Evolutionary conservation across 2,329 filamentous ascomycete genomes (phyloP).

Genomic region (Alternaria gaisen): DNA sequence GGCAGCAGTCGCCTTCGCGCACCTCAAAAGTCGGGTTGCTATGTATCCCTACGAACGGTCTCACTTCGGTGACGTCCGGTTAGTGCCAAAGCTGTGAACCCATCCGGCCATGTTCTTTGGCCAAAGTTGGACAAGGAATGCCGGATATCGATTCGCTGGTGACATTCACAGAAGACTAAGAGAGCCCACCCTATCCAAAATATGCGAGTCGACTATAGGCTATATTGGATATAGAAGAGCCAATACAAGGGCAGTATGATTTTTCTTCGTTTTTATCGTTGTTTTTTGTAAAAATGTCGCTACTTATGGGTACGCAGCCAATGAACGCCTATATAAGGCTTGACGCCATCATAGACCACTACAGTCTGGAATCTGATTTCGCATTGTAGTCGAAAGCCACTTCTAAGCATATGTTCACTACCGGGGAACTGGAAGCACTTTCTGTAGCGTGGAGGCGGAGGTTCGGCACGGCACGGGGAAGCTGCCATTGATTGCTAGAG

Average conservation of each 20-base stretch:
- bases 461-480: slow-evolving; percentile 13
- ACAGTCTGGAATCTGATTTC: not conserved
- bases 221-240: not conserved
- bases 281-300: not conserved
- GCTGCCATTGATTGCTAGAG: not conserved
- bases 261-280: not conserved
- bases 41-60: not conserved
- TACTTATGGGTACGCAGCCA: not conserved
- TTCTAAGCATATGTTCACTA: not conserved
- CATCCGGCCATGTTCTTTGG: not conserved
- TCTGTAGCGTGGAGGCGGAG: not conserved
- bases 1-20: not conserved
- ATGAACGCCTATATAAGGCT: not conserved
- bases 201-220: not conserved
- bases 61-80: not conserved
- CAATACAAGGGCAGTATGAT: not conserved
- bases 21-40: not conserved
- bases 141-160: not conserved
- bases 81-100: slow-evolving; percentile 1
- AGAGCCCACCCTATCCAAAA: not conserved
- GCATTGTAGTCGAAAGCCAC: not conserved
- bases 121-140: not conserved
- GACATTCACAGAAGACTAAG: not conserved
- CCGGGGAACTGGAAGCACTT: slow-evolving; percentile 1
- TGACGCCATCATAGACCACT: not conserved